Base-by-base conservation (phyloP, 345 rosid genomes). In the Bruguiera gymnorhiza region DNA sequence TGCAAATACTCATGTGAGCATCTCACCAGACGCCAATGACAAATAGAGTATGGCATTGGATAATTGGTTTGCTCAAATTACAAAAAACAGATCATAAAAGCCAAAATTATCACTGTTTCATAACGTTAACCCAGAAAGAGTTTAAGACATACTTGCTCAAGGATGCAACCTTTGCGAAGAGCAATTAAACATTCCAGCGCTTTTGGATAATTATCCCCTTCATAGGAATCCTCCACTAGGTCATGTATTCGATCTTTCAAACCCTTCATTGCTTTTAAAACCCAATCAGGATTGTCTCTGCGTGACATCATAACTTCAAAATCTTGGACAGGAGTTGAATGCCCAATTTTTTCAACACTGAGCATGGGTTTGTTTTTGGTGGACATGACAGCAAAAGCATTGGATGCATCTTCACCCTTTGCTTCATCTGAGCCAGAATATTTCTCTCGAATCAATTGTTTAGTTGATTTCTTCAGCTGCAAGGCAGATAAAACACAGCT, bases 251-350 rank as follows among this genome's bases (percentile, higher is more conserved):
- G 83, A 31, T 75, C 76, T 76, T 85, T 82, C 94, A 95, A 85
- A 6, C 78, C 86, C 51, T 46, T 73, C 29, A 92, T 86, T 68
- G 97, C 99, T 83, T 81, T 88, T 15, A 34, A 66, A 48, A 84
- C 68, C 87, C 89, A 92, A 24, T 87, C 83, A 8, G 87, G 84
- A 66, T 63, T 76, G 75, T 95, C 99, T 82, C 97, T 89, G 11
- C 87, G 87, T 2, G 92, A 85, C 72, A 95, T 80, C 87, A 95
- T 87, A 23, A 79, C 87, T 83, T 89, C 93, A 71, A 95, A 91
- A 81, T 95, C 97, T 75, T 84, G 83, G 63, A 89, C 63, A 5
- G 97, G 93, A 55, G 74, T 88, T 75, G 69, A 78, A 74, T 88
- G 83, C 32, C 97, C 89, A 43, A 94, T 74, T 62, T 72, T 67